phyloP scores from a whole-genome alignment of 192 early-diverging fungal species.

The Dissophora ornata region DNA sequence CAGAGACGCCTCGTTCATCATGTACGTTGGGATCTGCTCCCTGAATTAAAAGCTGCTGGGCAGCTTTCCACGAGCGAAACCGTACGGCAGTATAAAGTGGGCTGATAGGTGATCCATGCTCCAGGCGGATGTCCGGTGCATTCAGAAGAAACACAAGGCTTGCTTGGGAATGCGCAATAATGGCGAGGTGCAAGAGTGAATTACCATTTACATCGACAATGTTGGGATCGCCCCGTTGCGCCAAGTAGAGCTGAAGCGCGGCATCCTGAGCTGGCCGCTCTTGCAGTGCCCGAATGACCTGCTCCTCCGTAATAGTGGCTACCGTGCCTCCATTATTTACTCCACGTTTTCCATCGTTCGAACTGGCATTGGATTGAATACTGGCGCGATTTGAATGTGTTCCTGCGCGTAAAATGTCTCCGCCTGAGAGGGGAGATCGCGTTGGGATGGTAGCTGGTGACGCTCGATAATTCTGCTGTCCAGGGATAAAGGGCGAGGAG shows the following conservation, averaged over 20 bases:
- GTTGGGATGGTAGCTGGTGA: conserved; percentile 30
- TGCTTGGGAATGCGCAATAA: conserved; percentile 47
- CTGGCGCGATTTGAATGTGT: conserved; percentile 36
- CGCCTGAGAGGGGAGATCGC: conserved; percentile 34
- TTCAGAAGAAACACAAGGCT: conserved; percentile 46
- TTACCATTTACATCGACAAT: conserved; percentile 49
- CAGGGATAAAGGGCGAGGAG: conserved; percentile 16
- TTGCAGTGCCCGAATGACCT: conserved; percentile 33
- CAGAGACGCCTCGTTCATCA: conserved; percentile 44
- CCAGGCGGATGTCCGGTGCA: conserved; percentile 43
- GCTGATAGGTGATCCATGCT: conserved; percentile 48
- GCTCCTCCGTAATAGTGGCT: conserved; percentile 30
- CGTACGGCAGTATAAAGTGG: conserved; percentile 50
- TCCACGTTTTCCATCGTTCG: conserved; percentile 6
- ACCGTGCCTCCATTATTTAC: not conserved
- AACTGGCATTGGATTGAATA: conserved; percentile 29
- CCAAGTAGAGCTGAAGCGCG: conserved; percentile 31
- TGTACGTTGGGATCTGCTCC: conserved; percentile 51
- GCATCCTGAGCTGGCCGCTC: conserved; percentile 47
- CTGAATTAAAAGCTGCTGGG: conserved; percentile 43
- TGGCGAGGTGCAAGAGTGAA: conserved; percentile 44
- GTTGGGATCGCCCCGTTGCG: conserved; percentile 43
- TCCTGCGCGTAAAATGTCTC: conserved; percentile 19
- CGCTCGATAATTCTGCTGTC: conserved; percentile 33
- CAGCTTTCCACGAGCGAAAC: conserved; percentile 50